These are phyloP conservation scores for Tricharina praecox DNA, from an alignment of 495 filamentous ascomycete genomes.

Conservation along the genomic window DNA sequence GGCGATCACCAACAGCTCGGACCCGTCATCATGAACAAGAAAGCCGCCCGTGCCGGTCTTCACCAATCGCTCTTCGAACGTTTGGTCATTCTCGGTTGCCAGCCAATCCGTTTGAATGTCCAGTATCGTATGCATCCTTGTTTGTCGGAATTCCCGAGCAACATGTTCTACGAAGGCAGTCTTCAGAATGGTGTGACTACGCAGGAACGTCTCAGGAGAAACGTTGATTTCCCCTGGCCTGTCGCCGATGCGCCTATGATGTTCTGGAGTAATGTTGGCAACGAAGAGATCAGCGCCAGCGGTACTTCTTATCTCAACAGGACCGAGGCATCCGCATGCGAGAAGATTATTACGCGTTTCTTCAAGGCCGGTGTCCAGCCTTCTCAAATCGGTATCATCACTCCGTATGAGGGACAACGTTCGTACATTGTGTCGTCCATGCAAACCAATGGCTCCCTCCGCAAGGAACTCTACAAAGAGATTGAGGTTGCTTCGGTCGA, in stretches of 20 bases:
- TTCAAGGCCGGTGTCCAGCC: conserved; percentile 98
- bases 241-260: conserved; percentile 93
- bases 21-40: conserved; percentile 99
- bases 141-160: conserved; percentile 92
- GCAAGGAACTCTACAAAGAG: conserved; percentile 97
- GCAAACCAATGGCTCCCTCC: conserved; percentile 92
- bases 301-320: conserved; percentile 97
- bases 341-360: conserved; percentile 95
- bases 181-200: conserved; percentile 94
- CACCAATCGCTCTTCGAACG: conserved; percentile 97
- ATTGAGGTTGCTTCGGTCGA: conserved; percentile 97
- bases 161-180: conserved; percentile 99
- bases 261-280: conserved; percentile 98
- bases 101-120: conserved; percentile 83
- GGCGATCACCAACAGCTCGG: conserved; percentile 97
- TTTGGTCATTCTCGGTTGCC: conserved; percentile 80
- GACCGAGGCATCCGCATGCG: conserved; percentile 90
- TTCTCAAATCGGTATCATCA: conserved; percentile 88
- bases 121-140: conserved; percentile 99
- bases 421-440: conserved; percentile 98
- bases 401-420: conserved; percentile 94
- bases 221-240: conserved; percentile 98
- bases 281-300: conserved; percentile 93
- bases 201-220: conserved; percentile 67
- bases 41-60: conserved; percentile 89